Base-by-base conservation (phyloP, 2,329 filamentous ascomycete species). In the Alternaria sp. region DNA sequence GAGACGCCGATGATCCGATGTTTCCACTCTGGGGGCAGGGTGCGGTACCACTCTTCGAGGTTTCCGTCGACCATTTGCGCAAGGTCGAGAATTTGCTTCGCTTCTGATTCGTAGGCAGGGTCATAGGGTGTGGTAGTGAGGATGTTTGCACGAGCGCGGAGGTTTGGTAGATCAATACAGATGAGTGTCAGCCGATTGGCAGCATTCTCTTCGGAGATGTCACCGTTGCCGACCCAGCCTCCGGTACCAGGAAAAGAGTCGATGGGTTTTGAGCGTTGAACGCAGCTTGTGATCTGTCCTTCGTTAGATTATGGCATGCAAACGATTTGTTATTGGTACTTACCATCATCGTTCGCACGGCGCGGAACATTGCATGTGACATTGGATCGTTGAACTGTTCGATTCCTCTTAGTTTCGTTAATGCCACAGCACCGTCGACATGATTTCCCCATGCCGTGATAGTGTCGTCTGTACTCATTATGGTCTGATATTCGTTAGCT, bases 341-440 rank as follows among this genome's bases (percentile, higher is more conserved):
- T 70, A 80, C 79, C 80, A 81, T 81, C 74, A 80, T 78, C 19
- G 77, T 78, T 45, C 80, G 69, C 0, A 82, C 79, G 30, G 80
- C 79, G 45, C 79, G 78, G 60, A 82, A 82, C 4, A 82, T 74
- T 15, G 73, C 74, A 44, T 78, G 73, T 10, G 78, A 80, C 62
- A 76, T 73, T 8, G 75, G 73, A 47, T 79, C 72, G 13, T 79
- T 75, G 67, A 81, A 78, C 51, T 80, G 77, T n/a, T 79, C 77
- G 2, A 71, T 73, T 7, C 80, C 80, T 25, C 80, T 73, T 30
- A 80, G 36, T 46, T 81, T 81, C 0, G 75, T 77, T 43, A 82
- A 65, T 12, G 79, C 73, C 2, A 81, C 79, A 26, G 80, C 80
- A 17, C 80, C 80, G 51, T 81, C 79, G 23, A 82, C 77, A 54